Evolutionary conservation across 768 basidiomycete species (phyloP), one percentile per base, ranked within the genome.

Genomic region (Suillus subluteus): DNA sequence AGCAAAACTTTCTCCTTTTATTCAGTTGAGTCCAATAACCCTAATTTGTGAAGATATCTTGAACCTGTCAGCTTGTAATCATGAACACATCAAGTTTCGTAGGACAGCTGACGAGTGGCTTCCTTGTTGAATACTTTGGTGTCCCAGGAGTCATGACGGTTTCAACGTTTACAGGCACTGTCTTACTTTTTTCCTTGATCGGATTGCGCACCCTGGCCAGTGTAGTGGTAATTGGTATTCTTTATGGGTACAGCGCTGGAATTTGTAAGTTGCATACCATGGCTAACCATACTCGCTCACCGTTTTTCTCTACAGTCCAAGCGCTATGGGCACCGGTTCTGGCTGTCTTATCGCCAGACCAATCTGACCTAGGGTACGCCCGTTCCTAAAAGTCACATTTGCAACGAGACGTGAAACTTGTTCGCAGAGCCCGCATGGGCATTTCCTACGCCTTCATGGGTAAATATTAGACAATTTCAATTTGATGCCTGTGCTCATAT

Each of bases 191-290:
- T 65, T 79, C 82, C 55, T 80, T 83, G 64, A 77, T 85, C n/a
- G 84, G 79, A 1, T 73, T 86, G 40, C 76, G 77, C 35, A 78
- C 78, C 41, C 75, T 78, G 0, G 72, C 74, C 1, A 80, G 82
- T 7, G 78, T 83, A 21, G 75, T 85, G 18, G 70, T 79, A 3
- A 82, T 85, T 65, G 80, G 81, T 2, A 67, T 83, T 48, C 67
- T 84, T 1, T 88, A 82, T 68, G 87, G 87, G 15, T 85, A 83
- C 70, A 85, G 84, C 68, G 80, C 80, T n/a, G 87, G 87, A 18
- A 79, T 79, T 23, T 79, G 82, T 82, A 56, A 61, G 81, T 65
- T 30, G 13, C 40, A 15, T 8, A 52, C 13, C 58, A 44, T 40
- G 23, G 7, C 30, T 50, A 9, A 62, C 15, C 12, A 58, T 21